phyloP scores from a whole-genome alignment of 1,139 yeast species.

The Taiozyma onychis region DNA sequence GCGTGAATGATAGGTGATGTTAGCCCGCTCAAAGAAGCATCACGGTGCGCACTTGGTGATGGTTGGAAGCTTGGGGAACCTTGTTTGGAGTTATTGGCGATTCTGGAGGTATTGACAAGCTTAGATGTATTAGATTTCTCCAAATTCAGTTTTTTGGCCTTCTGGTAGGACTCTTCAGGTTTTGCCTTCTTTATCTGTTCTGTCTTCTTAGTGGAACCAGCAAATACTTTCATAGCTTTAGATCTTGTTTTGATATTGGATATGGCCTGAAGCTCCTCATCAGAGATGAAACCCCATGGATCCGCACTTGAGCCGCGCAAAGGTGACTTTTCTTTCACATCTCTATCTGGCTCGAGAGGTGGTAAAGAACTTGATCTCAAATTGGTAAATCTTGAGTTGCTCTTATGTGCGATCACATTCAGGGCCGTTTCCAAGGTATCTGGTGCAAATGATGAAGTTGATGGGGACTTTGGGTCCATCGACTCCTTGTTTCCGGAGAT shows the following conservation, averaged over 20 bases:
- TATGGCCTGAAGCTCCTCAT: slow-evolving; percentile 1
- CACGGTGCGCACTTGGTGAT: slow-evolving; percentile 3
- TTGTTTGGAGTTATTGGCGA: neutral
- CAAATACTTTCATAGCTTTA: slow-evolving; percentile 13
- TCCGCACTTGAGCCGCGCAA: slow-evolving; percentile 5
- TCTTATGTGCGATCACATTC: neutral
- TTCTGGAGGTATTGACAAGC: neutral
- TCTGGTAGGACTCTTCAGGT: neutral
- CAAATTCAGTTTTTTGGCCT: slow-evolving; percentile 3
- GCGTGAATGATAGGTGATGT: slow-evolving; percentile 13
- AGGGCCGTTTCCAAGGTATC: neutral
- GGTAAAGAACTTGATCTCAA: neutral
- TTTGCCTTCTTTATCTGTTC: neutral
- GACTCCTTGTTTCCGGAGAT: neutral
- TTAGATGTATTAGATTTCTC: neutral
- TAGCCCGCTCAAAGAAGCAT: slow-evolving; percentile 2
- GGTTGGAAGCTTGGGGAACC: neutral
- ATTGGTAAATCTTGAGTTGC: neutral
- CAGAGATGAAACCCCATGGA: slow-evolving; percentile 20
- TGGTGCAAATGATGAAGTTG: neutral
- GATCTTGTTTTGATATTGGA: slow-evolving; percentile 1
- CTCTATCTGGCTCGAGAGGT: neutral
- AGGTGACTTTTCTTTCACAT: neutral
- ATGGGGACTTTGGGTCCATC: neutral
- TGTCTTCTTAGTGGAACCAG: neutral